A percentile compares a stretch with the other conserved stretches of the same genome.
Conservation (phyloP, 345 rosid species). For the Physaria fendleri region DNA sequence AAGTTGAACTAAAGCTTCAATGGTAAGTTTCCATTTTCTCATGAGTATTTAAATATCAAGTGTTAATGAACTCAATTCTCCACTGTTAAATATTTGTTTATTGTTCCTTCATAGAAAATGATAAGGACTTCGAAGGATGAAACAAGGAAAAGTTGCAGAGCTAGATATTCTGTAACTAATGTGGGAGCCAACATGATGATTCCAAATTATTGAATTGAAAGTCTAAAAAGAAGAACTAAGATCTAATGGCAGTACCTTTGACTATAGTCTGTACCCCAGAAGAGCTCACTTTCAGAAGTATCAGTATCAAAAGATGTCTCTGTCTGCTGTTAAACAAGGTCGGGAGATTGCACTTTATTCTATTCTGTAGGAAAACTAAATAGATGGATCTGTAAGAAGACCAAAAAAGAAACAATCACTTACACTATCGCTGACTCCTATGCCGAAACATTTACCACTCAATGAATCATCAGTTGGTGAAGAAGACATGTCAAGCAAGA, state of each 20-base stretch:
- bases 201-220: not conserved
- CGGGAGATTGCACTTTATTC: conserved; percentile 5
- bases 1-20: not conserved
- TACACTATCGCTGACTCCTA: conserved; percentile 47
- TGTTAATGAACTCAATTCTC: conserved; percentile 2
- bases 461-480: conserved; percentile 41
- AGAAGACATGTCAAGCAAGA: conserved; percentile 61
- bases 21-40: not conserved
- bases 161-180: not conserved
- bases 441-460: conserved; percentile 18
- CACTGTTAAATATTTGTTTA: not conserved
- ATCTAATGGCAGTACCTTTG: conserved; percentile 46
- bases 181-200: not conserved
- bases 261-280: conserved; percentile 42
- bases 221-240: not conserved
- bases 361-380: not conserved
- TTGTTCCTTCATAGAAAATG: not conserved
- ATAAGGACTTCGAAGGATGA: not conserved
- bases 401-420: conserved; percentile 23
- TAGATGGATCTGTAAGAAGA: not conserved
- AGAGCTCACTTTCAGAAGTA: conserved; percentile 51
- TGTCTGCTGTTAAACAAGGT: conserved; percentile 40
- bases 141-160: not conserved
- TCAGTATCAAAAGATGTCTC: conserved; percentile 49
- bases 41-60: not conserved